phyloP scores from a whole-genome alignment of 257 asterid species.

The Hygrophila difformis region DNA sequence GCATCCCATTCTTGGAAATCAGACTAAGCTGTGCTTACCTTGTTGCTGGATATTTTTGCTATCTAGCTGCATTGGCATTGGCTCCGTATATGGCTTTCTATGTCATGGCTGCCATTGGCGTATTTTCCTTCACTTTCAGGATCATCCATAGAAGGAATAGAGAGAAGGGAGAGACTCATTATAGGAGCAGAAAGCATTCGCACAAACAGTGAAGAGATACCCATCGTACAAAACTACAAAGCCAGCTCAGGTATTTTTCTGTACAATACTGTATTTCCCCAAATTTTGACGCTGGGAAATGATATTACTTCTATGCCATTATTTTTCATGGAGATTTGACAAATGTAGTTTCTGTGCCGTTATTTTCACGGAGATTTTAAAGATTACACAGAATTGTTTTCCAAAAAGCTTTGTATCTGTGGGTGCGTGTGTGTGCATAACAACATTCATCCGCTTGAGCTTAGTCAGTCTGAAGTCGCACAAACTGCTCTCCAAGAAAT shows the following conservation, averaged over 20 bases:
- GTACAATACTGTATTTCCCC: conserved; percentile 15
- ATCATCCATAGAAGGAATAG: conserved; percentile 51
- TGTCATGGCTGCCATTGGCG: conserved; percentile 68
- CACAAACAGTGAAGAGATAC: conserved; percentile 51
- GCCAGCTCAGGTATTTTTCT: conserved; percentile 2
- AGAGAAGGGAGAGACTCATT: conserved; percentile 46
- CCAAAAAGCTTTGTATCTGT: too few relatives aligned
- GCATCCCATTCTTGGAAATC: conserved; percentile 50
- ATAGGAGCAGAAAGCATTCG: conserved; percentile 64
- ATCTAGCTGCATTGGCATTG: conserved; percentile 59
- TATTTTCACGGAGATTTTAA: too few relatives aligned
- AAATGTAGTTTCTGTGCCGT: too few relatives aligned
- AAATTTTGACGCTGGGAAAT: conserved; percentile 8
- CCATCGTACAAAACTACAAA: conserved; percentile 2
- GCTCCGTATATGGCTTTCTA: conserved; percentile 69
- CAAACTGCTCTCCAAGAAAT: too few relatives aligned
- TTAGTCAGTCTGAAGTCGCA: too few relatives aligned
- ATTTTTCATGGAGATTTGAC: conserved; percentile 1
- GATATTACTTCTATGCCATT: conserved; percentile 2
- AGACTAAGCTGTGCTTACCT: conserved; percentile 72
- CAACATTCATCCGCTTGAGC: too few relatives aligned
- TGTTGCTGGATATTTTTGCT: conserved; percentile 63
- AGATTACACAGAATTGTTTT: too few relatives aligned
- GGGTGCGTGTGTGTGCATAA: too few relatives aligned
- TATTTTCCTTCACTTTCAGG: conserved; percentile 58